A percentile compares a stretch with the other conserved stretches of the same genome.
Evolutionary conservation across 1,284 basidiomycete genomes (phyloP).

Genomic region (Quambalaria eucalypti): DNA sequence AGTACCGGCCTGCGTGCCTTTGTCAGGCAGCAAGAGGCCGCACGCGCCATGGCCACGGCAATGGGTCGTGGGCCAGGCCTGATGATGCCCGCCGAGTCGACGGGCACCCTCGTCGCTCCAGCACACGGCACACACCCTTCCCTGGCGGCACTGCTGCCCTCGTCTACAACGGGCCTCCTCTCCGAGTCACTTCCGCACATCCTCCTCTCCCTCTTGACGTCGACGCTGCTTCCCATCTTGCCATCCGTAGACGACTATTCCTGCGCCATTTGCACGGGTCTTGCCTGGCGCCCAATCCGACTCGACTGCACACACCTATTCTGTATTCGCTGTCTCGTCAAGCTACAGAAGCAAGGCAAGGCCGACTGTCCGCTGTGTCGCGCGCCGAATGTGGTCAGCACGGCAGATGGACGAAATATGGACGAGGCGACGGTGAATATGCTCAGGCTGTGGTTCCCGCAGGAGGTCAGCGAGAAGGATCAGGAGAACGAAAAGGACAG

Average conservation of each 20-base stretch:
- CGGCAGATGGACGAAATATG: constrained; percentile 52
- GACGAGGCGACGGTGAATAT: constrained; percentile 73
- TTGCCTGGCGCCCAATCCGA: constrained; percentile 55
- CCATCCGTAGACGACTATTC: constrained; percentile 67
- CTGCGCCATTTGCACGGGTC: constrained; percentile 50
- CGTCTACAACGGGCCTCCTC: constrained; percentile 28
- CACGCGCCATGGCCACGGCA: constrained; percentile 13
- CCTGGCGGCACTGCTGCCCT: constrained; percentile 32
- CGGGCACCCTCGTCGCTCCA: constrained; percentile 17
- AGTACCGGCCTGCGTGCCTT: constrained; percentile 28
- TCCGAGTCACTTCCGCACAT: constrained; percentile 58
- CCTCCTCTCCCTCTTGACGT: constrained; percentile 74
- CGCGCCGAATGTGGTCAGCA: constrained; percentile 26
- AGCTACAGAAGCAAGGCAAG: constrained; percentile 79
- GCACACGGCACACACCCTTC: constrained; percentile 26
- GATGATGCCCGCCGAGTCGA: not conserved
- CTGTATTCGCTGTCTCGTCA: constrained; percentile 79
- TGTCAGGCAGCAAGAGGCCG: constrained; percentile 31
- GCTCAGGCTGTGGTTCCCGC: constrained; percentile 86
- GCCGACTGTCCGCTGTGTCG: constrained; percentile 74
- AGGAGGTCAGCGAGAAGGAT: constrained; percentile 69
- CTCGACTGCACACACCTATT: constrained; percentile 80
- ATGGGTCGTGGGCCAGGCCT: constrained; percentile 9
- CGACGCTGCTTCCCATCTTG: constrained; percentile 72
- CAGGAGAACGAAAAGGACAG: constrained; percentile 54